Evolutionary conservation across 2,329 filamentous ascomycete species (phyloP).

Genomic region (Colletotrichum cereale): DNA sequence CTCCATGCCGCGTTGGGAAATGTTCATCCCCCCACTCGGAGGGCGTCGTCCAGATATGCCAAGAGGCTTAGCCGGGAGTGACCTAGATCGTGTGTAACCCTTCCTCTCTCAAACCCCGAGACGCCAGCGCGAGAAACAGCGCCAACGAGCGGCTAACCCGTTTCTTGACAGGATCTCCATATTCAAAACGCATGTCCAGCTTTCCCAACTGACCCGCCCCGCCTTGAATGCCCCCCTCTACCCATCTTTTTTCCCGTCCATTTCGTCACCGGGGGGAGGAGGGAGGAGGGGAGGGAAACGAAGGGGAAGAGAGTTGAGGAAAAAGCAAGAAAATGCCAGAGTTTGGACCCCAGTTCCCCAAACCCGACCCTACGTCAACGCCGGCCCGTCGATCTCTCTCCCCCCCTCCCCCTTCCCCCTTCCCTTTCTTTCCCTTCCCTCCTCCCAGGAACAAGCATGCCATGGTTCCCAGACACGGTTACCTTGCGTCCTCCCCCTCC

Average conservation of each 20-base stretch:
- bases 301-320: neutral
- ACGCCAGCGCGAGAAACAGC: neutral
- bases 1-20: neutral
- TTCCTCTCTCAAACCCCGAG: too few relatives aligned
- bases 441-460: neutral
- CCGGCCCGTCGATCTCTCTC: neutral
- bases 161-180: neutral
- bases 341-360: neutral
- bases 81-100: neutral
- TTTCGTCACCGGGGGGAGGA: neutral
- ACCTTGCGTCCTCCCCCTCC: neutral
- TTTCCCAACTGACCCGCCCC: neutral
- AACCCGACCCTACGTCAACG: slow-evolving; percentile 2
- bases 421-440: neutral
- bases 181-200: neutral
- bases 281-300: neutral
- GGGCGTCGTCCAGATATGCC: neutral
- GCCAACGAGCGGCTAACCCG: neutral
- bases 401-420: neutral
- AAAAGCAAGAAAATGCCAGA: slow-evolving; percentile 1
- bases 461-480: neutral
- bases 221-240: neutral
- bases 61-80: neutral
- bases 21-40: neutral
- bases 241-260: neutral